Evolutionary conservation across 208 protist genomes (phyloP).

Genomic region (Leishmania tropica): DNA sequence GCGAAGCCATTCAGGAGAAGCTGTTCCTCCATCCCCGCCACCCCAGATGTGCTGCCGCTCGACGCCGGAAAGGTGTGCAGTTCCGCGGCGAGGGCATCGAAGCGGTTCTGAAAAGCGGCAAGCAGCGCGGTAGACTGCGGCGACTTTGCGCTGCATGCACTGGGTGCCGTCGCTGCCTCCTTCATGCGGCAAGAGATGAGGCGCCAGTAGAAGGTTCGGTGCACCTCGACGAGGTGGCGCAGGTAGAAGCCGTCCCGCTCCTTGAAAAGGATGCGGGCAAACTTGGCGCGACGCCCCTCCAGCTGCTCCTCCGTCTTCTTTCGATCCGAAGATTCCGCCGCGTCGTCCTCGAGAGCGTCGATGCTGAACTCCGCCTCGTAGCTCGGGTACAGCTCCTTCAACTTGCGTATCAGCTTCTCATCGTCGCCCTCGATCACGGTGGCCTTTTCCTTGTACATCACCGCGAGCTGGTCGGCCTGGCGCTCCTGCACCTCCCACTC

Average conservation of each 20-base stretch:
- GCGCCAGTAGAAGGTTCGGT: constrained; percentile 70
- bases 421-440: constrained; percentile 92
- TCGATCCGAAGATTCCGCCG: constrained; percentile 24
- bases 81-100: constrained; percentile 69
- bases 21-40: constrained; percentile 44
- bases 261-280: constrained; percentile 75
- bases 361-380: constrained; percentile 91
- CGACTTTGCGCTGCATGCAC: not conserved
- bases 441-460: constrained; percentile 92
- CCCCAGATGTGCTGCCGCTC: not conserved
- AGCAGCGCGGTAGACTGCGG: constrained; percentile 29
- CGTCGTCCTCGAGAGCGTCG: constrained; percentile 38
- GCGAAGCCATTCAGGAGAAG: constrained; percentile 81
- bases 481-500: constrained; percentile 82
- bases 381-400: constrained; percentile 93
- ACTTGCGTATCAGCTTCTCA: constrained; percentile 84
- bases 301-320: constrained; percentile 32
- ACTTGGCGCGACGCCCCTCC: constrained; percentile 56
- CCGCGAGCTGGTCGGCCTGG: constrained; percentile 74
- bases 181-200: constrained; percentile 46
- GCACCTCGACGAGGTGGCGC: constrained; percentile 65
- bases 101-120: constrained; percentile 54
- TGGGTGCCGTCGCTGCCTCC: not conserved
- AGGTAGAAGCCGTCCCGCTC: constrained; percentile 74
- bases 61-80: constrained; percentile 37